Conservation (phyloP, 768 basidiomycete species). For the Calocybe gangraenosa region DNA sequence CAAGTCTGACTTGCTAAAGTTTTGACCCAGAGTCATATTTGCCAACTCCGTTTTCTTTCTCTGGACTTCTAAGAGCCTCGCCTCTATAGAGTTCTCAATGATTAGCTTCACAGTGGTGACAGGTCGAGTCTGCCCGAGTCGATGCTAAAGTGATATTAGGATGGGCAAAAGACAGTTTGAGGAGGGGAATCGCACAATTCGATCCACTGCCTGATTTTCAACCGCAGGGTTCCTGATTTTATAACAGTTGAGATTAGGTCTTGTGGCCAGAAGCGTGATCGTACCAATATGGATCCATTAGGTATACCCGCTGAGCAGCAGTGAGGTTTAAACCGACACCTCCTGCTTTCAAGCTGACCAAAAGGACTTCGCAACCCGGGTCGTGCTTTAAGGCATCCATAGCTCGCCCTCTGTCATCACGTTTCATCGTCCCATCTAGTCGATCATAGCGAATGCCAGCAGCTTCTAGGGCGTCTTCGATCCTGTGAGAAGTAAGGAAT, state of each 20-base stretch:
- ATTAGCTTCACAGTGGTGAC: constrained; percentile 92
- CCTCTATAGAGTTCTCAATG: constrained; percentile 93
- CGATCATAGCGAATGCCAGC: constrained; percentile 86
- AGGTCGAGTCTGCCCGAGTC: constrained; percentile 89
- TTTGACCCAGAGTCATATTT: constrained; percentile 88
- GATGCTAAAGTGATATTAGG: constrained; percentile 58
- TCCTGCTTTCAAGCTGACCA: constrained; percentile 95
- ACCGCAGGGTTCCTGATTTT: constrained; percentile 85
- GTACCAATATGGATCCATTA: constrained; percentile 97
- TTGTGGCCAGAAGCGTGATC: constrained; percentile 12
- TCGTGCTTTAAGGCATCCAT: constrained; percentile 93
- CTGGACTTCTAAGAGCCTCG: constrained; percentile 88
- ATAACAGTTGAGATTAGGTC: constrained; percentile 2
- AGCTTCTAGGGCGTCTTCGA: constrained; percentile 85
- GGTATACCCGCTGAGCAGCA: constrained; percentile 87
- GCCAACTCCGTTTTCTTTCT: constrained; percentile 92
- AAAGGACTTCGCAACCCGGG: constrained; percentile 85
- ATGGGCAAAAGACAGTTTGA: not conserved
- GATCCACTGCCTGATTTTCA: constrained; percentile 97
- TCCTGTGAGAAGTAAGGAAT: constrained; percentile 35
- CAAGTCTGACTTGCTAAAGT: constrained; percentile 84
- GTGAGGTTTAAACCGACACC: constrained; percentile 97
- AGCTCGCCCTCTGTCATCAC: constrained; percentile 86
- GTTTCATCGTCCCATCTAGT: constrained; percentile 96
- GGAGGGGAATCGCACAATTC: constrained; percentile 61